Conservation (phyloP, 352 stramenopile species). For the Pythium scleroteichum region DNA sequence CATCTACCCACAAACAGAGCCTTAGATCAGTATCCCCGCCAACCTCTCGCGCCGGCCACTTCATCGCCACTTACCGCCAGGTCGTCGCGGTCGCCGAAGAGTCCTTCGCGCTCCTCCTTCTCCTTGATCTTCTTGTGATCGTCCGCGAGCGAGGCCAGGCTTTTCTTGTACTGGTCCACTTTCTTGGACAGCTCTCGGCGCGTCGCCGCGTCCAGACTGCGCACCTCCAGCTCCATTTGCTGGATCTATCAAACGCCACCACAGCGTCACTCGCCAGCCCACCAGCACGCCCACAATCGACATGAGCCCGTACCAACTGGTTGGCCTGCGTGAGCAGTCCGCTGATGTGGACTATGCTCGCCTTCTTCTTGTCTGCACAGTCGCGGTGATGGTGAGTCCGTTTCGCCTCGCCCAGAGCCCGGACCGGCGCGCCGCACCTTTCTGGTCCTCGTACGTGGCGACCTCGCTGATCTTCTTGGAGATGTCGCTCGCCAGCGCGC, state of each 20-base stretch:
- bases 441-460: slow-evolving; percentile 81
- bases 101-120: slow-evolving; percentile 80
- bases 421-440: slow-evolving; percentile 38
- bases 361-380: slow-evolving; percentile 80
- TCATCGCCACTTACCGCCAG: slow-evolving; percentile 40
- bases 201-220: slow-evolving; percentile 74
- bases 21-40: background rate
- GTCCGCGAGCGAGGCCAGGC: slow-evolving; percentile 71
- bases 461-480: slow-evolving; percentile 89
- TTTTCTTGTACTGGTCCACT: slow-evolving; percentile 90
- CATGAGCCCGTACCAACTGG: slow-evolving; percentile 58
- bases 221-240: slow-evolving; percentile 89
- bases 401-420: background rate
- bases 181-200: slow-evolving; percentile 88
- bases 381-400: background rate
- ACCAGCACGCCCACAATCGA: background rate
- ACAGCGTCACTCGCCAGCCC: background rate
- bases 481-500: slow-evolving; percentile 80
- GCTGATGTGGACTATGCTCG: slow-evolving; percentile 77
- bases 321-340: slow-evolving; percentile 80
- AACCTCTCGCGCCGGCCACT: background rate
- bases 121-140: slow-evolving; percentile 84
- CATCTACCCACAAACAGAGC: slow-evolving; percentile 33
- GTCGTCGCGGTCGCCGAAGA: slow-evolving; percentile 79
- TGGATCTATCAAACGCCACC: slow-evolving; percentile 53